Evolutionary conservation across 176 grass and related monocot genomes (phyloP), one percentile per base, ranked within the genome.

Genomic region (Puya raimondii): DNA sequence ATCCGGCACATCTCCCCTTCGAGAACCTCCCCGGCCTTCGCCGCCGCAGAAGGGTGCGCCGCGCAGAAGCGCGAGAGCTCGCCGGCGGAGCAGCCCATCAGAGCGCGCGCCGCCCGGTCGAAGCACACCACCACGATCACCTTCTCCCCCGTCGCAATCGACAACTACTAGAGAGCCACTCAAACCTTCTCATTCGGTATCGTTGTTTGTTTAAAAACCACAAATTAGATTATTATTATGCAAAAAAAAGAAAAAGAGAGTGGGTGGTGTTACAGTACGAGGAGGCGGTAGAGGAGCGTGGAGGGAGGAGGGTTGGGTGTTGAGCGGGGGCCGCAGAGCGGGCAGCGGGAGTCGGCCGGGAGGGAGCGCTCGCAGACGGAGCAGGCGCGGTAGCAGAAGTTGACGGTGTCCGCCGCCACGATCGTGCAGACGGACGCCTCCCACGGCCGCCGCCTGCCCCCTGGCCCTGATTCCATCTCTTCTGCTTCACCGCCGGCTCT

Each of bases 361-460:
- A 86, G 83, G 49, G 83, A 61, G 12, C 66, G 48, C 21, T 80
- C 72, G 80, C 91, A 96, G 53, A 61, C 20, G 48, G 78, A 51
- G 72, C 85, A 96, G 68, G 61, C 68, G 69, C 83, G 80, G 70
- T 96, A 91, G 11, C 68, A 81, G 66, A 91, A 81, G 72, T 76
- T 17, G 10, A 71, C 50, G 27, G 75, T 91, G 74, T 91, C 80
- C 21, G 72, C 78, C 63, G 66, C 83, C 72, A 88, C 76, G 42
- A 96, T 69, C 17, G 85, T 80, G 81, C 88, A 96, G 56, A 80
- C 88, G 10, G 92, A 83, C 12, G 76, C 85, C 63, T 78, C 88
- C 88, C 88, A 91, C 10, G 85, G 74, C 27, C 53, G 69, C 50
- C 76, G 76, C 61, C 50, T n/a, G 25, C 16, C 65, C 61, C n/a